Percentiles rank a stretch among this genome's conserved stretches.
Conservation (phyloP, 176 grass and related monocot species). For the Eleusine indica region DNA sequence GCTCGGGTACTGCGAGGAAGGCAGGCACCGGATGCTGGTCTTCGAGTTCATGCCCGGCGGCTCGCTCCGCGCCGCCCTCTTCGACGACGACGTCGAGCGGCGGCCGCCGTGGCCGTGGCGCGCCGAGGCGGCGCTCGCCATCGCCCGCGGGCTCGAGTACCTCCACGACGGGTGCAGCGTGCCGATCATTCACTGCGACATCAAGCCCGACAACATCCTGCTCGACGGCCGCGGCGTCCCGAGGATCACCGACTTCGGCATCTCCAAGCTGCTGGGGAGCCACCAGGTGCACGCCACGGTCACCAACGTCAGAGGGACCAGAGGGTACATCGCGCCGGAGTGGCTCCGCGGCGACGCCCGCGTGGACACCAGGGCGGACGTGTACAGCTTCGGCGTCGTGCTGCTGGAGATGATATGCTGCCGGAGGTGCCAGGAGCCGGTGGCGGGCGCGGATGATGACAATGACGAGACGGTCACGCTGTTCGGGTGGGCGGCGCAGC, state of each 20-base stretch:
- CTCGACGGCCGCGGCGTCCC: not conserved
- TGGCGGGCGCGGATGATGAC: not conserved
- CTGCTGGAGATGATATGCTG: conserved; percentile 32
- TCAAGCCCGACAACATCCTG: conserved; percentile 42
- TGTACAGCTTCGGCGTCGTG: conserved; percentile 23
- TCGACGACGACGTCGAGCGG: too few species aligned
- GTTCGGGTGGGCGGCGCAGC: conserved; percentile 39
- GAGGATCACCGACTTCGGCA: conserved; percentile 35
- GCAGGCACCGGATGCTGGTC: conserved; percentile 37
- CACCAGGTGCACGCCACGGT: conserved; percentile 30
- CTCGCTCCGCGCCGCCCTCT: too few species aligned
- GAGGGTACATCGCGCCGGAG: conserved; percentile 10
- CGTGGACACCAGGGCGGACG: conserved; percentile 23
- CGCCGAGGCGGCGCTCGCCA: not conserved
- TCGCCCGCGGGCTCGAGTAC: conserved; percentile 29
- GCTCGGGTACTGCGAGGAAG: conserved; percentile 40
- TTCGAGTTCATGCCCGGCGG: conserved; percentile 40
- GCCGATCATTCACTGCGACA: conserved; percentile 41
- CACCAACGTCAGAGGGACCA: conserved; percentile 27
- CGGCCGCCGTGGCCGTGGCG: not conserved
- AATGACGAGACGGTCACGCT: not conserved
- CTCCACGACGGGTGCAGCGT: conserved; percentile 19
- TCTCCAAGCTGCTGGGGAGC: conserved; percentile 20
- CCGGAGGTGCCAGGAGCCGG: conserved; percentile 9
- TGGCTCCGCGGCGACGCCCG: conserved; percentile 21